phyloP scores from a whole-genome alignment of 371 early-diverging fungal genomes.

The Haplosporangium sp. region DNA sequence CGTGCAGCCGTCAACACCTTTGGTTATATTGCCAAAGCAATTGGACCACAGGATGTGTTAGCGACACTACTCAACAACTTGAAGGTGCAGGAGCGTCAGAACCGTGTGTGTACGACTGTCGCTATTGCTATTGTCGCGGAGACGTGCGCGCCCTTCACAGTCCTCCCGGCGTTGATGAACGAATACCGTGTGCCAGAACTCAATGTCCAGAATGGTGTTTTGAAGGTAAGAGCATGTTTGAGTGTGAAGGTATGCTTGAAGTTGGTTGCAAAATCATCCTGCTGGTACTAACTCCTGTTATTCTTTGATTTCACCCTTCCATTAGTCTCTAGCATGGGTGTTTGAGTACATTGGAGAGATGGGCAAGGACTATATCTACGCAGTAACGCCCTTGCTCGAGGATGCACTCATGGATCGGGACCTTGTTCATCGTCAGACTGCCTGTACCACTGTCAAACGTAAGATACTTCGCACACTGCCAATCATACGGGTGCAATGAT shows the following conservation, averaged over 20 bases:
- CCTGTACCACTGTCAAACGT: constrained; percentile 91
- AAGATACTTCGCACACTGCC: constrained; percentile 1
- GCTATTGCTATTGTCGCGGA: constrained; percentile 96
- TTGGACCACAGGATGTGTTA: constrained; percentile 98
- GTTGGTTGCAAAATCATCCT: neutral
- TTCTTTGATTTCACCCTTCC: neutral
- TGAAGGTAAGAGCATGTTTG: constrained; percentile 66
- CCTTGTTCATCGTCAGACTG: constrained; percentile 96
- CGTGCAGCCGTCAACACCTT: constrained; percentile 97
- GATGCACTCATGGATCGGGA: constrained; percentile 98
- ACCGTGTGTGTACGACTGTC: constrained; percentile 97
- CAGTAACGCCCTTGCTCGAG: constrained; percentile 94
- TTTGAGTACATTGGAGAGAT: constrained; percentile 98
- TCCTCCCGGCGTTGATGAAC: constrained; percentile 97
- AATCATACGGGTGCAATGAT: too few species aligned
- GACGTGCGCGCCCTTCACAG: constrained; percentile 97
- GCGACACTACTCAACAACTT: constrained; percentile 97
- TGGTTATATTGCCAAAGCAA: constrained; percentile 98
- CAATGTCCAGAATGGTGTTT: constrained; percentile 98
- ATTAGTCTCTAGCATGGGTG: constrained; percentile 85
- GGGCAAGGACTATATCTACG: constrained; percentile 96
- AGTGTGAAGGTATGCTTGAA: neutral
- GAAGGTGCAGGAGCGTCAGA: constrained; percentile 98
- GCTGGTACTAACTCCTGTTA: neutral
- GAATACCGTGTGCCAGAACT: constrained; percentile 98